These are phyloP conservation scores for Backusella luteola DNA, from an alignment of 192 early-diverging fungal genomes.

Conservation along the genomic window DNA sequence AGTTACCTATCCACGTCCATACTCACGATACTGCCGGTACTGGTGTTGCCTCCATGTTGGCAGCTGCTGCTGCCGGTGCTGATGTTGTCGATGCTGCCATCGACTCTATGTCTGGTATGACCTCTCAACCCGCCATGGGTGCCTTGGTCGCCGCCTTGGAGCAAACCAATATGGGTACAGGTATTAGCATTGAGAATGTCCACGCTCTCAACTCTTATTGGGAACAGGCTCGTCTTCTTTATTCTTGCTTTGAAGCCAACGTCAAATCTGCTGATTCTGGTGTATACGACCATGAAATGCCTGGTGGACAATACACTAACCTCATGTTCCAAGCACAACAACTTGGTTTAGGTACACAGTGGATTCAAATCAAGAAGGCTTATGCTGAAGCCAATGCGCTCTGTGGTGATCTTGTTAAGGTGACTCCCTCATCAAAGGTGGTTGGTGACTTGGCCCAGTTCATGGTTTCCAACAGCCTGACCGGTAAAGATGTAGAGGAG, in stretches of 20 bases:
- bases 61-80: slow-evolving; percentile 87
- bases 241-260: slow-evolving; percentile 94
- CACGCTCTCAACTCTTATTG: slow-evolving; percentile 90
- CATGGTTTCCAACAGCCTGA: slow-evolving; percentile 88
- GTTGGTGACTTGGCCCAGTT: slow-evolving; percentile 98
- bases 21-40: slow-evolving; percentile 97
- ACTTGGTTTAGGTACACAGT: slow-evolving; percentile 88
- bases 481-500: slow-evolving; percentile 71
- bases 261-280: slow-evolving; percentile 85
- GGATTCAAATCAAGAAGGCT: slow-evolving; percentile 90
- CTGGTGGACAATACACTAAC: slow-evolving; percentile 97
- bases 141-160: slow-evolving; percentile 85
- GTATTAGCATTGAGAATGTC: slow-evolving; percentile 75
- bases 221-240: slow-evolving; percentile 92
- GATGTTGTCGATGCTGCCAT: slow-evolving; percentile 92
- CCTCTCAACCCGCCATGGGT: slow-evolving; percentile 96
- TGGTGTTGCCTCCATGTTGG: slow-evolving; percentile 91
- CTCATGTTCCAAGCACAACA: slow-evolving; percentile 96
- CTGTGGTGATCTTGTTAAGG: slow-evolving; percentile 95
- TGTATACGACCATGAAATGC: slow-evolving; percentile 97
- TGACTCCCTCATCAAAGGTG: slow-evolving; percentile 96
- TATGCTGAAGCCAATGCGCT: slow-evolving; percentile 90
- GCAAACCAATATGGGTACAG: slow-evolving; percentile 78
- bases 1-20: slow-evolving; percentile 92
- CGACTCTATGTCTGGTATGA: slow-evolving; percentile 92